These are phyloP conservation scores for Thyridium curvatum DNA, from an alignment of 2,329 filamentous ascomycete species.

Conservation along the genomic window DNA sequence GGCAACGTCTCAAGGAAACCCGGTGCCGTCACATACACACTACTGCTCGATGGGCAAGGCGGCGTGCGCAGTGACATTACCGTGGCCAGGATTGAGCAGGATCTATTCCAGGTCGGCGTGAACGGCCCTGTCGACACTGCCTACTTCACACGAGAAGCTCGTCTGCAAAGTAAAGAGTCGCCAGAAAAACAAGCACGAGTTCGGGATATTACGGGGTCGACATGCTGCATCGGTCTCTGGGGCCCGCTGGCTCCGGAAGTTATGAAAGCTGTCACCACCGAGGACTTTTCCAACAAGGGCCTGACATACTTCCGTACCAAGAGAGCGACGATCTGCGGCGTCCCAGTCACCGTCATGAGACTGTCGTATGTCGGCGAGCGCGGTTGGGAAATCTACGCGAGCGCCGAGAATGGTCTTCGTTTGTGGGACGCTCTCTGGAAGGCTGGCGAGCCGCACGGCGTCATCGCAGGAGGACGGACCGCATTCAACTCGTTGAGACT, in stretches of 20 bases:
- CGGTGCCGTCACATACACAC: slow-evolving; percentile 47
- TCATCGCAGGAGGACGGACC: slow-evolving; percentile 51
- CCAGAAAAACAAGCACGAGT: slow-evolving; percentile 41
- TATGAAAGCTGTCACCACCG: slow-evolving; percentile 33
- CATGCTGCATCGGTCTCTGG: slow-evolving; percentile 58
- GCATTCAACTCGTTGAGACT: slow-evolving; percentile 53
- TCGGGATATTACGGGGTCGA: slow-evolving; percentile 52
- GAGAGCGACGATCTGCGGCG: slow-evolving; percentile 40
- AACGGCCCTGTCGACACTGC: slow-evolving; percentile 48
- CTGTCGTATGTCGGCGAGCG: slow-evolving; percentile 56
- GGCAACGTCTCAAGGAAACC: slow-evolving; percentile 38
- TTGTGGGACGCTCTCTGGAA: slow-evolving; percentile 54
- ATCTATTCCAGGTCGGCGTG: slow-evolving; percentile 48
- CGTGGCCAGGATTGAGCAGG: slow-evolving; percentile 41
- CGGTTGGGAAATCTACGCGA: slow-evolving; percentile 58
- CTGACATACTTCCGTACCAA: slow-evolving; percentile 46
- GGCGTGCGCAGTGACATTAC: slow-evolving; percentile 52
- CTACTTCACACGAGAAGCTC: slow-evolving; percentile 48
- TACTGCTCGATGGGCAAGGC: slow-evolving; percentile 46
- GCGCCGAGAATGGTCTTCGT: slow-evolving; percentile 48
- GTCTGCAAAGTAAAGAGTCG: slow-evolving; percentile 31
- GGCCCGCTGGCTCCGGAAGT: slow-evolving; percentile 50
- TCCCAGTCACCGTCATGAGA: slow-evolving; percentile 49
- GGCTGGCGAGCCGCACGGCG: slow-evolving; percentile 45
- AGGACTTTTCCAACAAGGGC: slow-evolving; percentile 37